Evolutionary conservation across 371 early-diverging fungal genomes (phyloP).

Genomic region (Umbelopsis sp.): DNA sequence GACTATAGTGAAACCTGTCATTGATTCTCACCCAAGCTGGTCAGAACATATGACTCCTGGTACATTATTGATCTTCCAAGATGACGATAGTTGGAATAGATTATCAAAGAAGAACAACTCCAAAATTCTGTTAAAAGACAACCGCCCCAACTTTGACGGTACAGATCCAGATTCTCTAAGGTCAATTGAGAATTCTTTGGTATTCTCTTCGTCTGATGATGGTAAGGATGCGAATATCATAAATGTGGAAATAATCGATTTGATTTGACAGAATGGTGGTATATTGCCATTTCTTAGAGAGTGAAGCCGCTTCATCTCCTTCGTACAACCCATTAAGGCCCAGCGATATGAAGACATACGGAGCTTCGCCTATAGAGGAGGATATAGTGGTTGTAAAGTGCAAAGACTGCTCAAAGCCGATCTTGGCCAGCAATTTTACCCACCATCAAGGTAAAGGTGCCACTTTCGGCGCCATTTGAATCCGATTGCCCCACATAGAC

Average conservation of each 20-base stretch:
- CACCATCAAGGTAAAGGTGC: conserved; percentile 39
- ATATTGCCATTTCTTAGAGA: conserved; percentile 15
- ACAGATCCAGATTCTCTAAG: not conserved
- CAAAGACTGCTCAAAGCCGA: conserved; percentile 41
- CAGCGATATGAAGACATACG: conserved; percentile 42
- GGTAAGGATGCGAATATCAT: conserved; percentile 10
- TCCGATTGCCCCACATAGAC: not conserved
- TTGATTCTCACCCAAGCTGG: conserved; percentile 34
- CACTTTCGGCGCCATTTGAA: conserved; percentile 10
- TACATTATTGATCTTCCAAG: conserved; percentile 47
- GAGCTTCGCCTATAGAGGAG: conserved; percentile 50
- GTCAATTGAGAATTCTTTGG: not conserved
- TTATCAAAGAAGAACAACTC: conserved; percentile 18
- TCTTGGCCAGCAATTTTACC: conserved; percentile 42
- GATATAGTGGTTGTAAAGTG: conserved; percentile 45
- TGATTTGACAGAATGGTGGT: not conserved
- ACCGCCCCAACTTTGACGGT: conserved; percentile 15
- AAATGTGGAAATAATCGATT: not conserved
- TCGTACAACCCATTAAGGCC: conserved; percentile 32
- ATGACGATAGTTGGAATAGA: conserved; percentile 42
- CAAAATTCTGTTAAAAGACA: conserved; percentile 24
- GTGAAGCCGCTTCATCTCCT: conserved; percentile 30
- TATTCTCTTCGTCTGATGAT: conserved; percentile 25
- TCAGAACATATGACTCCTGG: conserved; percentile 47
- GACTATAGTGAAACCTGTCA: conserved; percentile 37